Conservation (phyloP, 208 protist species). For the Trypanosoma congolense region DNA sequence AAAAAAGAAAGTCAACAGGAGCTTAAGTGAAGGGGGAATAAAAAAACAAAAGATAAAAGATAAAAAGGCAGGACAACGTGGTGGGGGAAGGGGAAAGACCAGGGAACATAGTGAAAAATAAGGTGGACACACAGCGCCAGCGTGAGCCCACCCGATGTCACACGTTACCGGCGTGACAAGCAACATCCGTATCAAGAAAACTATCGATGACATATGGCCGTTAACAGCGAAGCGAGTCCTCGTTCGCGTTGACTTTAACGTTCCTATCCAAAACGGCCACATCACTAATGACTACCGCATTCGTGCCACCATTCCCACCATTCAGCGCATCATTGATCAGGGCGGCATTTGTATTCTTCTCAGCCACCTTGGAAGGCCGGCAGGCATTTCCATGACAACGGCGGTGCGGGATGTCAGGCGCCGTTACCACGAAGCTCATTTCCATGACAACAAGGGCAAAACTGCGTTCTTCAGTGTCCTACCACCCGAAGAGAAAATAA, state of each 20-base stretch:
- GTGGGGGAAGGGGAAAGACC: too few relatives aligned
- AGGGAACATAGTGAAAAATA: conserved; percentile 21
- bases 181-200: conserved; percentile 59
- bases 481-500: conserved; percentile 51
- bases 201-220: conserved; percentile 80
- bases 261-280: conserved; percentile 85
- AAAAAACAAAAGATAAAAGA: too few relatives aligned
- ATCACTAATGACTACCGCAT: conserved; percentile 95
- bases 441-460: conserved; percentile 54
- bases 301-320: conserved; percentile 92
- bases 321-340: conserved; percentile 93
- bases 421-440: conserved; percentile 20
- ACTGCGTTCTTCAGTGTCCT: conserved; percentile 70
- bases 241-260: conserved; percentile 97
- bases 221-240: conserved; percentile 93
- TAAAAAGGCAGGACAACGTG: too few relatives aligned
- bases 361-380: conserved; percentile 97
- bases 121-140: neutral
- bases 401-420: conserved; percentile 29
- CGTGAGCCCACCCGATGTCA: conserved; percentile 22
- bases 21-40: too few relatives aligned
- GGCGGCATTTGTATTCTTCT: conserved; percentile 89
- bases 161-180: too few relatives aligned
- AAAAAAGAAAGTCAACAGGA: too few relatives aligned
- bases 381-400: conserved; percentile 70